A percentile compares a stretch with the other conserved stretches of the same genome.
These are phyloP conservation scores for Tubosaeta sp. DNA, from an alignment of 768 basidiomycete genomes.

Conservation along the genomic window DNA sequence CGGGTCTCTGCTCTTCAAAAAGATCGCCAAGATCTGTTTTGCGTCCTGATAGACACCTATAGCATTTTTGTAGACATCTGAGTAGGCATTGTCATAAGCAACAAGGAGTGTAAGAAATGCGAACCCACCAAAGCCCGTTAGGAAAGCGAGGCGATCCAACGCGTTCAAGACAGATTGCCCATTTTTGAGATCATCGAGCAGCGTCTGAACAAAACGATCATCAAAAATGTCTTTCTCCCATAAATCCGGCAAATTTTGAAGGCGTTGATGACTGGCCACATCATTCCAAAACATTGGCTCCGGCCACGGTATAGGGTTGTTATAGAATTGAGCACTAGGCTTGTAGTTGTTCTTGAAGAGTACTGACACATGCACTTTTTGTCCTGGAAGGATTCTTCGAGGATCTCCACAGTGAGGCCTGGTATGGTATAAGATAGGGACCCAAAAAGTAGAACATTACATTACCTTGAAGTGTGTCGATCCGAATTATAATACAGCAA, in stretches of 20 bases:
- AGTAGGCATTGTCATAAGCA: not conserved
- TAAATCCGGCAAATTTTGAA: conserved; percentile 11
- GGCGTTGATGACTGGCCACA: conserved; percentile 14
- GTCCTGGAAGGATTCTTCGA: conserved; percentile 26
- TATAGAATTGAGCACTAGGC: conserved; percentile 21
- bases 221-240: conserved; percentile 33
- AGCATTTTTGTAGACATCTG: conserved; percentile 16
- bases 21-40: conserved; percentile 5
- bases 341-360: conserved; percentile 30
- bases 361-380: conserved; percentile 31
- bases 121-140: conserved; percentile 27
- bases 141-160: conserved; percentile 27
- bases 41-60: not conserved
- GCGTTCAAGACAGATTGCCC: conserved; percentile 16
- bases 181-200: conserved; percentile 17
- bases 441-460: not conserved
- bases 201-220: conserved; percentile 10
- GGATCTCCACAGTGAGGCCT: conserved; percentile 27
- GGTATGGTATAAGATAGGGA: conserved; percentile 4
- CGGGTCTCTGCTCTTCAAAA: conserved; percentile 13
- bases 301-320: conserved; percentile 22
- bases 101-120: not conserved
- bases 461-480: conserved; percentile 18
- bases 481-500: conserved; percentile 29
- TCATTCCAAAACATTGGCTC: conserved; percentile 31